Evolutionary conservation across 371 early-diverging fungal species (phyloP), one percentile per base, ranked within the genome.

Genomic region (Rhizomucor miehei): DNA sequence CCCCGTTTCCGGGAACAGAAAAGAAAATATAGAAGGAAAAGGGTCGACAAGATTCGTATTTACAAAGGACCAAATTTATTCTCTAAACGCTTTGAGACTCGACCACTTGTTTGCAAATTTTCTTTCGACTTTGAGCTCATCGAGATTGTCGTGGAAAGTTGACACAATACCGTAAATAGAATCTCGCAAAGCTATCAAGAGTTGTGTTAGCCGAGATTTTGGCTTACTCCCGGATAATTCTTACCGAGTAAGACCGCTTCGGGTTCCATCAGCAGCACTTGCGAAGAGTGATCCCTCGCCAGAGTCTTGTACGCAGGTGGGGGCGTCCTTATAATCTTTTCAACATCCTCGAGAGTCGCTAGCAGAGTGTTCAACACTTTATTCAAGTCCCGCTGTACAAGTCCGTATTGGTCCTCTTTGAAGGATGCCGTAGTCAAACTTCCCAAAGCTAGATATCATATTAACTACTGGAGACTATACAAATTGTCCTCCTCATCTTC

Each of bases 321-420:
- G n/a, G 77, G 73, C 10, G 68, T 50, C 17, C 67, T 51, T 6
- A 64, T 20, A 37, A 70, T 63, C 23, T 57, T 49, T 46, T 79
- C 74, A 13, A 77, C 52, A 3, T 67, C 59, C 14, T 62, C 62
- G 43, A 81, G 59, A 44, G 67, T 61, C 3, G 64, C 75, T 39
- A 80, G 54, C 55, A 84, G 52, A 10, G 62, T 47, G 59, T 81
- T 73, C n/a, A 84, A 41, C 2, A 84, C 72, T 8, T 48, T 54
- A 1, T 66, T 56, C 24, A 81, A 71, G 36, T 84, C 79, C 44
- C 66, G 74, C 44, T 84, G 84, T 1, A 84, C 84, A 17, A 73
- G 66, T 1, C 84, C 82, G 52, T 66, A 75, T 3, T 65, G 59
- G 59, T 84, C 84, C 44, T 84, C 84, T 6, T 66, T 59, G 16